Evolutionary conservation across 345 rosid species (phyloP).

Genomic region (Conringia planisiliqua): DNA sequence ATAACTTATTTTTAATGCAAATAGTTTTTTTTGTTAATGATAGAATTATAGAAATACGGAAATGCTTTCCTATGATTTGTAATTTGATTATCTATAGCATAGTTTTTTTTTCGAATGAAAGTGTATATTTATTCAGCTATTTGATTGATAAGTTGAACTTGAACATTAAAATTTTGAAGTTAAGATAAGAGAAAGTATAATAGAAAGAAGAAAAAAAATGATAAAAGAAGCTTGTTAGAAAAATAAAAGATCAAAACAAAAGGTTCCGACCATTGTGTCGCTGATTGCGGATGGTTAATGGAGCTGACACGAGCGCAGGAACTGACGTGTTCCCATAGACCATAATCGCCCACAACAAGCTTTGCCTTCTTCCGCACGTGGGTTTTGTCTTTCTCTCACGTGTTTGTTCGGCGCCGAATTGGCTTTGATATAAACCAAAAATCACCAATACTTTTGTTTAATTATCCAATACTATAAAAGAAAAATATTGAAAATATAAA

Average conservation of each 20-base stretch:
- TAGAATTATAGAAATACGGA: not conserved
- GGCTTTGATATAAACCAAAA: not conserved
- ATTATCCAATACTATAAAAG: not conserved
- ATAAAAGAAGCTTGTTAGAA: not conserved
- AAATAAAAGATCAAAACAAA: not conserved
- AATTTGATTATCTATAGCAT: not conserved
- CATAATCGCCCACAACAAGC: slow-evolving; percentile 18
- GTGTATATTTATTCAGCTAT: not conserved
- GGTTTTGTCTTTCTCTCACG: slow-evolving; percentile 33
- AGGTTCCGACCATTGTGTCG: slow-evolving; percentile 20
- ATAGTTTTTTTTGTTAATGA: not conserved
- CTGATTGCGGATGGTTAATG: slow-evolving; percentile 27
- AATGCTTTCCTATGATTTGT: not conserved
- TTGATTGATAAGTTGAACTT: not conserved
- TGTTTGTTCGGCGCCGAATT: slow-evolving; percentile 31
- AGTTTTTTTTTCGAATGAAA: not conserved
- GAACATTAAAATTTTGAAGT: not conserved
- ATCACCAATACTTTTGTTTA: not conserved
- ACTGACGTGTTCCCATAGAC: slow-evolving; percentile 14
- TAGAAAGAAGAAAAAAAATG: not conserved
- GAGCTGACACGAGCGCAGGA: slow-evolving; percentile 12
- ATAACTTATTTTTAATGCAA: not conserved
- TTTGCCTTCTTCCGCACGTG: slow-evolving; percentile 25
- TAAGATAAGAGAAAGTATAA: not conserved
- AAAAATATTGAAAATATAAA: not conserved